Evolutionary conservation across 108 stramenopile species (phyloP).

Genomic region (Skeletonema grethae): DNA sequence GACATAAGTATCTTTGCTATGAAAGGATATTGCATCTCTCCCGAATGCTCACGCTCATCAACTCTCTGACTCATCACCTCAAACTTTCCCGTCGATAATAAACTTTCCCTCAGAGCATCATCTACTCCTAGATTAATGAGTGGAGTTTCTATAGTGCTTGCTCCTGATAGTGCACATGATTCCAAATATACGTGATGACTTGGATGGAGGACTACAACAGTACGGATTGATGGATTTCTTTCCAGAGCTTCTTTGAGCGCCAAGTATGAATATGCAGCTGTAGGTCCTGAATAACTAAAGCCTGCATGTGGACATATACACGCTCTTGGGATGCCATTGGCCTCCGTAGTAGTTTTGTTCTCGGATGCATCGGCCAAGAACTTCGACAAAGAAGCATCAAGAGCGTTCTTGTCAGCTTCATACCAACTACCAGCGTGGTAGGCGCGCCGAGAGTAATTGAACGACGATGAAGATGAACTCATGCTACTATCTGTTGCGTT

Average conservation of each 20-base stretch:
- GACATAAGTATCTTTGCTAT: conserved; percentile 63
- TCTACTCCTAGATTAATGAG: conserved; percentile 72
- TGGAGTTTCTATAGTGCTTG: conserved; percentile 64
- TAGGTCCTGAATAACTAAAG: conserved; percentile 83
- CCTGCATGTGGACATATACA: conserved; percentile 87
- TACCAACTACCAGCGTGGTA: conserved; percentile 87
- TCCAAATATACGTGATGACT: conserved; percentile 86
- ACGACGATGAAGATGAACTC: neutral
- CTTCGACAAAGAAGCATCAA: conserved; percentile 51
- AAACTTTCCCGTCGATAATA: conserved; percentile 55
- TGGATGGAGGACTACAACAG: conserved; percentile 68
- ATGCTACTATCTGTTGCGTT: neutral
- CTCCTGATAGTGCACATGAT: conserved; percentile 75
- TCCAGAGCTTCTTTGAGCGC: conserved; percentile 50
- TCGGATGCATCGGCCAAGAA: conserved; percentile 49
- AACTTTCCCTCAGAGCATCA: conserved; percentile 58
- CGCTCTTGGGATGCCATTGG: conserved; percentile 47
- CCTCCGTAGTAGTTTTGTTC: conserved; percentile 8
- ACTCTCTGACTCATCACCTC: conserved; percentile 57
- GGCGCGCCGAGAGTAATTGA: conserved; percentile 62
- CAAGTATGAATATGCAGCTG: conserved; percentile 77
- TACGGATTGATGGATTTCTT: conserved; percentile 27
- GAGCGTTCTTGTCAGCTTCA: conserved; percentile 33
- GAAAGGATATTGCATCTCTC: conserved; percentile 91
- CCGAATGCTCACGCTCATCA: conserved; percentile 84